These are phyloP conservation scores for Microsporum ferrugineum DNA, from an alignment of 2,329 filamentous ascomycete genomes.

Conservation along the genomic window DNA sequence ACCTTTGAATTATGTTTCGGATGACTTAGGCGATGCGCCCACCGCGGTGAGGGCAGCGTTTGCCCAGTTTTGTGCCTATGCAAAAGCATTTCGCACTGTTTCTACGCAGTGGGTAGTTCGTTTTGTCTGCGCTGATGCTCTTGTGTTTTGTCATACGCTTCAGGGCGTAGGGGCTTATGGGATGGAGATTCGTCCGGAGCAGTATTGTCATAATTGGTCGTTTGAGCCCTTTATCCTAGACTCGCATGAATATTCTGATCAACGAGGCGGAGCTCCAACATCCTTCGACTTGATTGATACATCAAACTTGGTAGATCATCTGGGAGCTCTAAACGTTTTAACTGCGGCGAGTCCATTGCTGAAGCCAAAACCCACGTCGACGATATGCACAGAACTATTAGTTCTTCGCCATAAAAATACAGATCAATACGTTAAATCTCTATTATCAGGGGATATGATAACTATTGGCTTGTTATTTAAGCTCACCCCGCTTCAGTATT, in stretches of 20 bases:
- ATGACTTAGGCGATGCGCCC: not conserved
- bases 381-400: conserved; percentile 41
- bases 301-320: conserved; percentile 36
- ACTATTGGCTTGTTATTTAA: conserved; percentile 43
- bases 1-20: conserved; percentile 23
- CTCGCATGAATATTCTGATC: conserved; percentile 29
- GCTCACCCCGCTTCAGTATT: conserved; percentile 40
- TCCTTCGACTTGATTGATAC: conserved; percentile 49
- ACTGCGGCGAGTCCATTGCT: conserved; percentile 40
- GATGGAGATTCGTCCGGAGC: conserved; percentile 27
- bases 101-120: conserved; percentile 32
- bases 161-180: conserved; percentile 27
- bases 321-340: conserved; percentile 38
- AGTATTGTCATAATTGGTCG: conserved; percentile 36
- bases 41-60: conserved; percentile 10
- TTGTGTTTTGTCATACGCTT: conserved; percentile 44
- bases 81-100: conserved; percentile 14
- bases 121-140: conserved; percentile 39
- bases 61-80: conserved; percentile 19
- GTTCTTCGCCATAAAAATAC: conserved; percentile 24
- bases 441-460: conserved; percentile 39
- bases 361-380: conserved; percentile 33
- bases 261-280: conserved; percentile 24
- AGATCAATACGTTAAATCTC: conserved; percentile 26
- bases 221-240: conserved; percentile 35